Base-by-base conservation (phyloP, 2,329 filamentous ascomycete genomes). In the Basipetospora chlamydospora region DNA sequence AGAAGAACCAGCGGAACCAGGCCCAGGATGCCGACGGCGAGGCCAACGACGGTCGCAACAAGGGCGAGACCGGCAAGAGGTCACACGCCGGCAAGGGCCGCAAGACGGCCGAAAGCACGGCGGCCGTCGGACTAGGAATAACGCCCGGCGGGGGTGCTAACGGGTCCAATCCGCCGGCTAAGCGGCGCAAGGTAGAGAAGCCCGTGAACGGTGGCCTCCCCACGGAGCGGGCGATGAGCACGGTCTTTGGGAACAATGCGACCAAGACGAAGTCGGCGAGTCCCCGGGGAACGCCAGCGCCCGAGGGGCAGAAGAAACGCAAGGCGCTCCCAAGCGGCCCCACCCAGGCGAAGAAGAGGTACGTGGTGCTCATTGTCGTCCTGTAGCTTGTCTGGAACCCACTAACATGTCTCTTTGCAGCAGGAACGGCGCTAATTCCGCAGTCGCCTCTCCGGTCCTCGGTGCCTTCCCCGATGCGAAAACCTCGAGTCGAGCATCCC, bases 161-260 rank as follows among this genome's bases (percentile, higher is more conserved):
- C 43, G 60, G 65, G 16, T 58, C 61, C 37, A 66, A 69, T 20
- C 66, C 76, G 10, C 65, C 77, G 3, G 63, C 67, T 17, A 93
- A 93, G 60, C 72, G 84, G 49, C 77, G 86, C 44, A 92, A 87
- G 58, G 76, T 83, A 2, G 85, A 93, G 47, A 83, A 83, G 47
- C 37, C 39, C 2, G 37, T 39, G 2, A 39, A 36, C 12, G 60
- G 56, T 4, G 22, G 20, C 13, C n/a, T 26, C 5, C 54, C 63
- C 3, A 73, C 77, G 63, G 81, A 86, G 49, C 73, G 80, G 41
- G 73, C 78, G n/a, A 62, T 79, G 54, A 80, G 74, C 50, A 59
- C 58, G 8, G 70, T 70, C 10, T 64, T 69, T 45, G 66, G 64
- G 8, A 60, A 46, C 35, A 64, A 55, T 21, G 23, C 21, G 10